Conservation (phyloP, 805 yeast genomes). For the Candida loeiensis region DNA sequence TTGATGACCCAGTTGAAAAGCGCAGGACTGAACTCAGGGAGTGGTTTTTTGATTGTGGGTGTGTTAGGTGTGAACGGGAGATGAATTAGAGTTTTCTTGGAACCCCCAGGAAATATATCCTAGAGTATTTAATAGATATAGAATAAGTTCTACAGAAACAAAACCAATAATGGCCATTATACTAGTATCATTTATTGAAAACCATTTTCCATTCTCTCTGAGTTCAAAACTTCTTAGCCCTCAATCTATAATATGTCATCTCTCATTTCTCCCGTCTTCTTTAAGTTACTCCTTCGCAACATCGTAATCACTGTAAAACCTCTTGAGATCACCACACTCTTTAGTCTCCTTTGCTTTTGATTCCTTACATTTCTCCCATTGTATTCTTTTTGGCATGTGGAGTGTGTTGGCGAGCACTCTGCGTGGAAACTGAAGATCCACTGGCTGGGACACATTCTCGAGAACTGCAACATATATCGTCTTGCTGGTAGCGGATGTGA, state of each 20-base stretch:
- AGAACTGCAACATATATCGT: slow-evolving; percentile 18
- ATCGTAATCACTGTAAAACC: slow-evolving; percentile 51
- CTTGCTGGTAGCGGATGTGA: slow-evolving; percentile 15
- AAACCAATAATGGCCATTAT: no score
- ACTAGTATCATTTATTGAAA: no score
- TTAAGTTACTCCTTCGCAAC: slow-evolving; percentile 12
- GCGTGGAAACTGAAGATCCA: slow-evolving; percentile 84
- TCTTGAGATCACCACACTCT: slow-evolving; percentile 67
- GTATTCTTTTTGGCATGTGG: slow-evolving; percentile 55
- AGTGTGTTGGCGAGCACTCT: slow-evolving; percentile 67
- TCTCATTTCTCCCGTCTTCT: neutral
- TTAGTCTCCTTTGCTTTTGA: slow-evolving; percentile 54
- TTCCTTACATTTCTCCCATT: slow-evolving; percentile 79
- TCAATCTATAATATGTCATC: no score
- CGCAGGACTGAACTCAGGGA: slow-evolving; percentile 43
- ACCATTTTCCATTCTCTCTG: no score
- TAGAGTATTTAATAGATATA: no score
- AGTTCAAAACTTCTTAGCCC: no score
- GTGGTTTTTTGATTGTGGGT: slow-evolving; percentile 61
- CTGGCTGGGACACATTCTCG: slow-evolving; percentile 27
- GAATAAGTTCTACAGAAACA: no score
- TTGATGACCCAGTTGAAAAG: slow-evolving; percentile 34
- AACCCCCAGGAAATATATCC: no score
- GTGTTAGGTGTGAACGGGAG: slow-evolving; percentile 42
- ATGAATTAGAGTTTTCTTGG: no score